phyloP scores from a whole-genome alignment of 257 asterid species.

The Misopates orontium region DNA sequence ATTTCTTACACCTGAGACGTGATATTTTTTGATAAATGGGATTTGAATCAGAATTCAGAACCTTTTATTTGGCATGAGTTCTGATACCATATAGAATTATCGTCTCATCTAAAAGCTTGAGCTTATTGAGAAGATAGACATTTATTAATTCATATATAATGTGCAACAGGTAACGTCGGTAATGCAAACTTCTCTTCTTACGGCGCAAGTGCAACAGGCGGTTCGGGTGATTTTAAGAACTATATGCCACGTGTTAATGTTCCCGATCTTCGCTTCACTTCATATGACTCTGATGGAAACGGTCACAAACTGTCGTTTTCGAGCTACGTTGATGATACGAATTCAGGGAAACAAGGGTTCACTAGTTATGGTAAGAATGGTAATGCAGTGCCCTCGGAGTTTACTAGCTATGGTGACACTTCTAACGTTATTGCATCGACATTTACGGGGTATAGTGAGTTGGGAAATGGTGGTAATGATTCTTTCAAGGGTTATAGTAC shows the following conservation, averaged over 20 bases:
- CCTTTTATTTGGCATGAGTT: too few relatives aligned
- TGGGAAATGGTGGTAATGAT: slow-evolving; percentile 66
- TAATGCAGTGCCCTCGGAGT: slow-evolving; percentile 54
- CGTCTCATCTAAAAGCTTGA: too few relatives aligned
- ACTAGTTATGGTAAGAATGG: slow-evolving; percentile 62
- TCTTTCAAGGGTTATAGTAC: slow-evolving; percentile 63
- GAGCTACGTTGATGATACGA: slow-evolving; percentile 65
- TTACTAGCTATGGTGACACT: slow-evolving; percentile 56
- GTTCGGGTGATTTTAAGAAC: slow-evolving; percentile 58
- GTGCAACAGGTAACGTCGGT: too few relatives aligned
- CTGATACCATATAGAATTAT: too few relatives aligned
- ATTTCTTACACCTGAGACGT: too few relatives aligned
- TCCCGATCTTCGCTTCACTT: slow-evolving; percentile 65
- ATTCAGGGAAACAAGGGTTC: slow-evolving; percentile 70
- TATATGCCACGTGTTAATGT: slow-evolving; percentile 73
- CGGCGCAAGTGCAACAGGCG: slow-evolving; percentile 56
- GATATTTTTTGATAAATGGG: too few relatives aligned
- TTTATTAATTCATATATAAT: too few relatives aligned
- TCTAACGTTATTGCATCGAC: slow-evolving; percentile 74
- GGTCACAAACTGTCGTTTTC: slow-evolving; percentile 57
- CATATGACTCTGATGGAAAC: slow-evolving; percentile 65
- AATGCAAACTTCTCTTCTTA: slow-evolving; percentile 69
- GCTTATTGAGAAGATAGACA: too few relatives aligned
- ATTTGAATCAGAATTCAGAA: too few relatives aligned
- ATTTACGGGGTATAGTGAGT: slow-evolving; percentile 60